Conservation (phyloP, 2,329 filamentous ascomycete species). For the Colletotrichum sp. region DNA sequence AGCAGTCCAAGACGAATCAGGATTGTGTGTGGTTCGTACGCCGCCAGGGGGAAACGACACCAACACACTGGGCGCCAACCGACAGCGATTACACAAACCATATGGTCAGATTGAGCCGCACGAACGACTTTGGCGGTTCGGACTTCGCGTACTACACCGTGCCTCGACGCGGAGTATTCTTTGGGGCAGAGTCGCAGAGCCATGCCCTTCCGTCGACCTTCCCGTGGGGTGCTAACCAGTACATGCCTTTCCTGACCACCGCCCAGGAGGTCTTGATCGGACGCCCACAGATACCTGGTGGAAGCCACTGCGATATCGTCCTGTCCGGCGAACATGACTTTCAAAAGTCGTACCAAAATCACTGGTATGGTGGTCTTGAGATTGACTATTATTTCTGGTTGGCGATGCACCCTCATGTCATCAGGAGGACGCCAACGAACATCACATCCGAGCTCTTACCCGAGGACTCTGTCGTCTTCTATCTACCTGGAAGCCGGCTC, state of each 20-base stretch:
- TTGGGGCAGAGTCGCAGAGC: neutral
- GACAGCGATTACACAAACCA: constrained; percentile 18
- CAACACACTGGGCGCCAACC: constrained; percentile 25
- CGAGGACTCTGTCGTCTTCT: constrained; percentile 1
- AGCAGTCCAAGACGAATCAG: neutral
- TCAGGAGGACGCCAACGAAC: neutral
- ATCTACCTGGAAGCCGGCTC: constrained; percentile 2
- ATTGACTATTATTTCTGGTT: neutral
- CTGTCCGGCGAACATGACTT: neutral
- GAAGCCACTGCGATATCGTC: neutral
- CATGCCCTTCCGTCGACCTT: neutral
- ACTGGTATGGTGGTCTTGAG: constrained; percentile 17
- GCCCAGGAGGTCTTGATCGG: constrained; percentile 31
- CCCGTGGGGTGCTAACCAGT: constrained; percentile 31
- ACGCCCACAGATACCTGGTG: neutral
- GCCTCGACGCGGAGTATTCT: neutral
- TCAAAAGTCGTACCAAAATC: neutral
- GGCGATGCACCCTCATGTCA: neutral
- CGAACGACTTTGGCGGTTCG: neutral
- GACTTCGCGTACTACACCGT: constrained; percentile 11
- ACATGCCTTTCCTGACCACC: constrained; percentile 26
- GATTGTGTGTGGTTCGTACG: constrained; percentile 27
- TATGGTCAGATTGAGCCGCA: neutral
- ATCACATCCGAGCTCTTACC: neutral
- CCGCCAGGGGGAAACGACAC: neutral